phyloP scores from a whole-genome alignment of 1,139 yeast genomes.

The Sugiyamaella grinbergsii region DNA sequence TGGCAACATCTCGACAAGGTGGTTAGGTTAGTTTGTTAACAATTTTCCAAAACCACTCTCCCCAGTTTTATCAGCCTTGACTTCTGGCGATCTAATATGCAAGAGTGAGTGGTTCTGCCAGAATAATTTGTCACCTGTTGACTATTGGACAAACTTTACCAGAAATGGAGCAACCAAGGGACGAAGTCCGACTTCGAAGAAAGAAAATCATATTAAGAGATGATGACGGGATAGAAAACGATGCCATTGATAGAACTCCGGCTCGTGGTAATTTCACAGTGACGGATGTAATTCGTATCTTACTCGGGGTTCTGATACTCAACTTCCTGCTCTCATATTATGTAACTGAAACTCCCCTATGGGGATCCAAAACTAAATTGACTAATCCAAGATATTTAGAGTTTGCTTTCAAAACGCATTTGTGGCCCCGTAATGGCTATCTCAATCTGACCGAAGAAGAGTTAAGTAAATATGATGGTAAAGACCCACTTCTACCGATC shows the following conservation, averaged over 20 bases:
- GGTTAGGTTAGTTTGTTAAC: no score
- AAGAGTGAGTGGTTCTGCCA: no score
- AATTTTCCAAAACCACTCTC: no score
- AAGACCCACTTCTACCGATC: conserved; percentile 53
- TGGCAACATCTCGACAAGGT: no score
- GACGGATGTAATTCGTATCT: conserved; percentile 50
- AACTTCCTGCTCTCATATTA: conserved; percentile 48
- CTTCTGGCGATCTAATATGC: no score
- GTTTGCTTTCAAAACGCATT: conserved; percentile 36
- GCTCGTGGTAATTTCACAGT: conserved; percentile 26
- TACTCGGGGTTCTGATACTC: conserved; percentile 52
- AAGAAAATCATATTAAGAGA: conserved; percentile 14
- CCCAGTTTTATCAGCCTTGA: no score
- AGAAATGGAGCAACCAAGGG: no score
- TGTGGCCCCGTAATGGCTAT: conserved; percentile 33
- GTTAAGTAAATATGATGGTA: conserved; percentile 57
- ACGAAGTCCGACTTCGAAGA: conserved; percentile 9
- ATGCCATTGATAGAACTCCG: conserved; percentile 9
- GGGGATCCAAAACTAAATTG: conserved; percentile 55
- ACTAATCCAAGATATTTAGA: conserved; percentile 50
- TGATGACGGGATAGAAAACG: conserved; percentile 2
- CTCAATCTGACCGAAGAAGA: conserved; percentile 51
- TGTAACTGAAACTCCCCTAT: conserved; percentile 42
- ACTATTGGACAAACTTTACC: no score
- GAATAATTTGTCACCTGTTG: no score